These are phyloP conservation scores for Morella rubra DNA, from an alignment of 306 rosid species.

Conservation along the genomic window DNA sequence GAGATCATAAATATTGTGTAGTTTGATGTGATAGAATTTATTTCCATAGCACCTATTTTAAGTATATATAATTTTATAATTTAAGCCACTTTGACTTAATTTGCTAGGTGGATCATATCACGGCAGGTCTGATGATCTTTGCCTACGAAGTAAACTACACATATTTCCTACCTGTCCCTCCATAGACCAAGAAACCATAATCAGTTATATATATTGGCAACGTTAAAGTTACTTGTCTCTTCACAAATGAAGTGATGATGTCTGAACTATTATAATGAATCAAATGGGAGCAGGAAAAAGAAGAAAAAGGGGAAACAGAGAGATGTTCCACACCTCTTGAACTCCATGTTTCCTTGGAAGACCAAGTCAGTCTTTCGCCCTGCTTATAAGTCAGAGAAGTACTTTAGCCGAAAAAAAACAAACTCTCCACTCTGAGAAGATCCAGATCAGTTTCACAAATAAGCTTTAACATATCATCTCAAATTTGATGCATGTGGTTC, in stretches of 20 bases:
- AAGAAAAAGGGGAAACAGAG: not conserved
- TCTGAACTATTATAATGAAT: not conserved
- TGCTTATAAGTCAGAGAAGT: not conserved
- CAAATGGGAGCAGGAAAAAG: not conserved
- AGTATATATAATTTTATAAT: no score
- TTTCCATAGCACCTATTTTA: no score
- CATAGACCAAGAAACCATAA: not conserved
- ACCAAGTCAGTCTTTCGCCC: not conserved
- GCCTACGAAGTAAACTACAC: not conserved
- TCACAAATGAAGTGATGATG: not conserved
- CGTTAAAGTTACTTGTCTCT: not conserved
- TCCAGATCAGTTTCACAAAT: not conserved
- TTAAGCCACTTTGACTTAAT: no score
- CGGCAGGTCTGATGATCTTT: not conserved
- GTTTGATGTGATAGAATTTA: no score
- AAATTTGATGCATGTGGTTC: slow-evolving; percentile 18
- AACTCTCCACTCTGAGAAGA: no score
- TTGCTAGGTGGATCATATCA: no score
- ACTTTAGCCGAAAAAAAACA: no score
- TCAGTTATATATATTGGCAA: not conserved
- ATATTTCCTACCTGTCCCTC: not conserved
- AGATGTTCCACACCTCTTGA: not conserved
- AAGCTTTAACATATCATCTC: slow-evolving; percentile 28
- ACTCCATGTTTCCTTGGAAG: not conserved
- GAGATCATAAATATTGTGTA: no score